Conservation (phyloP, 2,329 filamentous ascomycete genomes). For the Sclerotinia sclerotiorum region DNA sequence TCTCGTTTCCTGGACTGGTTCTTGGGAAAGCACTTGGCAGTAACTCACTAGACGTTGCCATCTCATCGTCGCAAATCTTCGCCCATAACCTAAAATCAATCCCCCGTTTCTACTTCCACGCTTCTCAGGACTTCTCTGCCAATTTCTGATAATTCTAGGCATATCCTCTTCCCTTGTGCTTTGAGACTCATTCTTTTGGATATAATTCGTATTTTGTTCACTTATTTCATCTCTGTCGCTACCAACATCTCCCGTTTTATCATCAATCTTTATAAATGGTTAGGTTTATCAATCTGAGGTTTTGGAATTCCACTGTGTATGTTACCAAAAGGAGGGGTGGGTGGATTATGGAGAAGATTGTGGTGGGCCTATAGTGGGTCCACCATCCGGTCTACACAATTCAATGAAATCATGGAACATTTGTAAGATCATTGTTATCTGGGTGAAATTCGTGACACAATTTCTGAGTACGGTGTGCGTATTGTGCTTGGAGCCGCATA, state of each 20-base stretch:
- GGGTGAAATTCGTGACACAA: not conserved
- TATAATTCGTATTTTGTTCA: slow-evolving; percentile 22
- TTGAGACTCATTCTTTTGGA: slow-evolving; percentile 19
- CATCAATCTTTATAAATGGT: slow-evolving; percentile 23
- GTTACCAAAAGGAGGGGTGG: slow-evolving; percentile 15
- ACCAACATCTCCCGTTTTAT: slow-evolving; percentile 27
- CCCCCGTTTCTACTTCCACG: not conserved
- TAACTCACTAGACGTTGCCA: slow-evolving; percentile 14
- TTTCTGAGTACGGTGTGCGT: not conserved
- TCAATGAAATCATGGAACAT: not conserved
- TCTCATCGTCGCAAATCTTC: slow-evolving; percentile 14
- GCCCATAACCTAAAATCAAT: not conserved
- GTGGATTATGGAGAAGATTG: slow-evolving; percentile 3
- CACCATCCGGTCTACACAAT: not conserved
- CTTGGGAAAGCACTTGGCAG: slow-evolving; percentile 27
- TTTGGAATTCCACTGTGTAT: slow-evolving; percentile 9
- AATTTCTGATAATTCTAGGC: slow-evolving; percentile 23
- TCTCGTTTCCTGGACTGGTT: slow-evolving; percentile 23
- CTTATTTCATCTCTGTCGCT: slow-evolving; percentile 25
- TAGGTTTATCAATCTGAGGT: slow-evolving; percentile 25
- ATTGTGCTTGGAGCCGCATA: not conserved
- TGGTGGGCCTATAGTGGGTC: not conserved
- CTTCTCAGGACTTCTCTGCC: not conserved
- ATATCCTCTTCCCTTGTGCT: slow-evolving; percentile 20
- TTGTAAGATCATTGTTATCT: slow-evolving; percentile 2